These are phyloP conservation scores for Pichia sp. DNA, from an alignment of 1,139 yeast species.

Conservation along the genomic window DNA sequence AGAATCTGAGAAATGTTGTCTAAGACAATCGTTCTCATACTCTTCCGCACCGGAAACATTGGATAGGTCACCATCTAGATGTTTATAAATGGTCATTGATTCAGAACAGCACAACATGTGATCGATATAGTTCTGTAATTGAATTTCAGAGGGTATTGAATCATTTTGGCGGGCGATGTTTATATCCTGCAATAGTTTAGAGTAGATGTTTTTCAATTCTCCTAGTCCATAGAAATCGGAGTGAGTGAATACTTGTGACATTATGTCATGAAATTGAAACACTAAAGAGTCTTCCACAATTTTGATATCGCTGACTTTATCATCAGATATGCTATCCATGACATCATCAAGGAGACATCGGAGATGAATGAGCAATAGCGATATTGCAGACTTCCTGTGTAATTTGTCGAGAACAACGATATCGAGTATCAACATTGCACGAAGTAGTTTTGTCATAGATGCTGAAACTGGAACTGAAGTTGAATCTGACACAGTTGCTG, in stretches of 20 bases:
- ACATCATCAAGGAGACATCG: slow-evolving; percentile 1
- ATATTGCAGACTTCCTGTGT: slow-evolving; percentile 4
- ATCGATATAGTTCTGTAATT: not conserved
- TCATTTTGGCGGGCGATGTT: too few species aligned
- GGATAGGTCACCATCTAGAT: slow-evolving; percentile 15
- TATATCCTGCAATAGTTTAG: not conserved
- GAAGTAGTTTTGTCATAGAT: too few species aligned
- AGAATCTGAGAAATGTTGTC: too few species aligned
- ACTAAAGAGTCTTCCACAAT: not conserved
- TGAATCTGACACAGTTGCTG: too few species aligned
- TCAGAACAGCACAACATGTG: slow-evolving; percentile 10
- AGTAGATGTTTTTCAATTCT: not conserved
- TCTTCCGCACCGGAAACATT: too few species aligned
- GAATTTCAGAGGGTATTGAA: too few species aligned
- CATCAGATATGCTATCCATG: not conserved
- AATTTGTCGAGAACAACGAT: slow-evolving; percentile 8
- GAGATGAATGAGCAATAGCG: slow-evolving; percentile 7
- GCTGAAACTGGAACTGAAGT: too few species aligned
- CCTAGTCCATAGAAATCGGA: not conserved
- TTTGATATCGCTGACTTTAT: too few species aligned
- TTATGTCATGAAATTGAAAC: not conserved
- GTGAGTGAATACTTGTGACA: not conserved
- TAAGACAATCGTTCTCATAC: too few species aligned
- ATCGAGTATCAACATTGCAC: slow-evolving; percentile 4
- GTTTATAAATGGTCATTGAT: slow-evolving; percentile 14